These are phyloP conservation scores for Pistacia vera DNA, from an alignment of 345 rosid genomes.

Conservation along the genomic window DNA sequence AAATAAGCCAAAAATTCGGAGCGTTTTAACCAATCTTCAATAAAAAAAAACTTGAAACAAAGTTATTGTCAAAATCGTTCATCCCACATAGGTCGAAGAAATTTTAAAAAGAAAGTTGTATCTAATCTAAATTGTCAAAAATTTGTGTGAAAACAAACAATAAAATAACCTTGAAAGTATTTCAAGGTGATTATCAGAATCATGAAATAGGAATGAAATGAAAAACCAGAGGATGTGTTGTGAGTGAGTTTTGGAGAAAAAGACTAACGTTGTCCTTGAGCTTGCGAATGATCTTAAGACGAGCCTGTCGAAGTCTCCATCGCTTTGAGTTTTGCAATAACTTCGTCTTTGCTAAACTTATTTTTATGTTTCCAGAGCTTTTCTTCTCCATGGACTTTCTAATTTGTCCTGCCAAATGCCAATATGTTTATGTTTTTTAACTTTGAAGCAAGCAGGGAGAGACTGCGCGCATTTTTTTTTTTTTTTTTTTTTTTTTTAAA, in stretches of 20 bases:
- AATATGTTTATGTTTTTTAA: not conserved
- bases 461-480: not conserved
- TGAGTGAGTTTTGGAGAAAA: not conserved
- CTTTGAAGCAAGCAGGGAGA: not conserved
- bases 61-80: too few relatives aligned
- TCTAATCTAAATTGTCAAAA: too few relatives aligned
- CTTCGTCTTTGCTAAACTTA: slow-evolving; percentile 61
- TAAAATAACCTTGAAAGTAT: too few relatives aligned
- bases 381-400: not conserved
- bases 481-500: too few relatives aligned
- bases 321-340: slow-evolving; percentile 78
- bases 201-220: not conserved
- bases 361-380: slow-evolving; percentile 1
- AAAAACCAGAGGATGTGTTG: not conserved
- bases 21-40: not conserved
- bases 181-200: too few relatives aligned
- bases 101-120: too few relatives aligned
- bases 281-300: slow-evolving; percentile 81
- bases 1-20: too few relatives aligned
- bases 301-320: slow-evolving; percentile 87
- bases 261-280: slow-evolving; percentile 69
- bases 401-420: too few relatives aligned
- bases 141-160: too few relatives aligned
- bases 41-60: too few relatives aligned
- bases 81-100: too few relatives aligned